Conservation (phyloP, 768 basidiomycete genomes). For the Kwoniella europaea region DNA sequence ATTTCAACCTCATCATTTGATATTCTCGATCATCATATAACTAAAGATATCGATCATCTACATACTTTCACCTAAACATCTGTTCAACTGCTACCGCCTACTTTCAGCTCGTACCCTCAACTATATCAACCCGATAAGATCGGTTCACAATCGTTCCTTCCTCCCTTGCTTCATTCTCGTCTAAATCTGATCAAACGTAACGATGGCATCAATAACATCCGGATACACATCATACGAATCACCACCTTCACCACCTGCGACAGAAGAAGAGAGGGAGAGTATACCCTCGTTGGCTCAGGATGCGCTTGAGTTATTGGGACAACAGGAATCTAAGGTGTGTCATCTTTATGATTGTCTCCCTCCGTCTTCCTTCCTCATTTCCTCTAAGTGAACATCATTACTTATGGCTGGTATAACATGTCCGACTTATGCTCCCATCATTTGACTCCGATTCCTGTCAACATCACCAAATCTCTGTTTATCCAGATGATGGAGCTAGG, state of each 20-base stretch:
- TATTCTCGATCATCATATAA: neutral
- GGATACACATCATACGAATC: conserved; percentile 3
- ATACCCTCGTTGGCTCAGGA: conserved; percentile 15
- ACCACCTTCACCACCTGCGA: conserved; percentile 19
- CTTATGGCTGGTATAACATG: too few species aligned
- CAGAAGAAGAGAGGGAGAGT: conserved; percentile 13
- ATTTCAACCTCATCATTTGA: neutral
- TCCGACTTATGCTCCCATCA: neutral
- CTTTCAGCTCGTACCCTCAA: neutral
- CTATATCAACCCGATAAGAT: neutral
- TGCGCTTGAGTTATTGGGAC: conserved; percentile 3
- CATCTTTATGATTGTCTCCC: neutral
- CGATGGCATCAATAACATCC: conserved; percentile 1
- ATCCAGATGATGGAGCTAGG: conserved; percentile 34
- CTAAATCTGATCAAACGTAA: neutral
- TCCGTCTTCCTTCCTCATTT: neutral
- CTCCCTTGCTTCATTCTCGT: neutral
- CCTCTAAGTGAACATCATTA: too few species aligned
- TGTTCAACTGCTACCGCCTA: too few species aligned
- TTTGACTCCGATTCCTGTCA: neutral
- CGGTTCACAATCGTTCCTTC: neutral
- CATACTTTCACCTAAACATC: neutral
- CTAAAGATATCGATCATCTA: neutral
- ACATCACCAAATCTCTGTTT: neutral
- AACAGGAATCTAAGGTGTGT: conserved; percentile 4